Evolutionary conservation across 352 stramenopile genomes (phyloP), one percentile per base, ranked within the genome.

Genomic region (Pythium dissimile): DNA sequence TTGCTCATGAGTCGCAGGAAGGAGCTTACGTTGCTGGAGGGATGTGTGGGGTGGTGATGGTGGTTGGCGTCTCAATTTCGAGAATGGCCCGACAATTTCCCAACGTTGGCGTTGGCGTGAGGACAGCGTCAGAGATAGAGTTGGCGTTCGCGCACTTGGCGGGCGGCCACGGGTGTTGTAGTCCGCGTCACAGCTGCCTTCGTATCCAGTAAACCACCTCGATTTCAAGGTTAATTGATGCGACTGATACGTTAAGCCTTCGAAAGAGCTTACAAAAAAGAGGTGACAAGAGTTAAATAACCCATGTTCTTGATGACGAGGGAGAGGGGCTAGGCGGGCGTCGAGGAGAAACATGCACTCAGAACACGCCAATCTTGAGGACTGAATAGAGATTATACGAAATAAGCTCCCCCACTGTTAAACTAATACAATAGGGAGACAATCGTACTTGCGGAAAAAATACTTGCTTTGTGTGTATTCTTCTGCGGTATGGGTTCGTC

Each of bases 71-170:
- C 21, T 46, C 39, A 30, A 41, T 52, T 52, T 46, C 41, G 38
- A 32, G 32, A 59, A 59, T 59, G 52, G 43, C 26, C 11, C 52
- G n/a, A n/a, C 26, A 58, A 49, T 28, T n/a, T 37, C 38, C 38
- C 27, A 28, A 28, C 20, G 47, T 42, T 54, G 47, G 30, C 11
- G 48, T 41, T 39, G 28, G 48, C 34, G 47, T 32, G 42, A n/a
- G n/a, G n/a, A n/a, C n/a, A n/a, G n/a, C n/a, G n/a, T n/a, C n/a
- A n/a, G n/a, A n/a, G n/a, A n/a, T n/a, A 43, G 37, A 12, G 24
- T 49, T 49, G 42, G 42, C 42, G 42, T n/a, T 49, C 28, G 26
- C 42, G 23, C 24, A 31, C 12, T 37, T 27, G 37, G 3, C 9
- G 37, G 37, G 24, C 7, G 16, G 37, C 20, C n/a, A 41, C 41